A percentile compares a stretch with the other conserved stretches of the same genome.
Evolutionary conservation across 2,329 filamentous ascomycete species (phyloP).

Genomic region (Fusarium pilosicola): DNA sequence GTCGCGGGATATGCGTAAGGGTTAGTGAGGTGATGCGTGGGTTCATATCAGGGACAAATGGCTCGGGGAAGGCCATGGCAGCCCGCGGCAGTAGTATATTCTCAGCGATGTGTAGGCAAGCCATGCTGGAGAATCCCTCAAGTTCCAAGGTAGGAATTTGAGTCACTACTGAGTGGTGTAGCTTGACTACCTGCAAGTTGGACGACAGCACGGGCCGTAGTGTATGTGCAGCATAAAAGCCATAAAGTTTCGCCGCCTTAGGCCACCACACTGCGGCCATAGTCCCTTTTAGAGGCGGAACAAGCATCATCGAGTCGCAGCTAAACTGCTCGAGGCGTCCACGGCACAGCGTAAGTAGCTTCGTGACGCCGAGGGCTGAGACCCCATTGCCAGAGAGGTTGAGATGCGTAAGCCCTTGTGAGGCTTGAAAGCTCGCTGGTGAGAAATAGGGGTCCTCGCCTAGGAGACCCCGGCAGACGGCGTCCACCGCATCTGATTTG

Average conservation of each 20-base stretch:
- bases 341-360: conserved; percentile 54
- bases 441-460: conserved; percentile 37
- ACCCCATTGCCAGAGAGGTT: conserved; percentile 62
- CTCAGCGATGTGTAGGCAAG: conserved; percentile 57
- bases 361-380: conserved; percentile 55
- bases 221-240: conserved; percentile 57
- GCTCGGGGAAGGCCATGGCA: conserved; percentile 57
- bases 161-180: conserved; percentile 71
- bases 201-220: conserved; percentile 64
- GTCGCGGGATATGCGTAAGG: conserved; percentile 64
- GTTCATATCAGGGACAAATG: conserved; percentile 66
- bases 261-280: conserved; percentile 46
- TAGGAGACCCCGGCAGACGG: conserved; percentile 36
- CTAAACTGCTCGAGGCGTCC: conserved; percentile 64
- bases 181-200: conserved; percentile 61
- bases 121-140: conserved; percentile 50
- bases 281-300: conserved; percentile 35
- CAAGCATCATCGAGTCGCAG: conserved; percentile 55
- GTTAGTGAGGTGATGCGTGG: conserved; percentile 63
- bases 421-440: conserved; percentile 34
- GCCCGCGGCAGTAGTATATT: conserved; percentile 55
- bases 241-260: conserved; percentile 49
- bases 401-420: conserved; percentile 61
- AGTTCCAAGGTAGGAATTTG: conserved; percentile 58
- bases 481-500: conserved; percentile 46